These are phyloP conservation scores for Phialemoniopsis sp. DNA, from an alignment of 2,329 filamentous ascomycete species.

Conservation along the genomic window DNA sequence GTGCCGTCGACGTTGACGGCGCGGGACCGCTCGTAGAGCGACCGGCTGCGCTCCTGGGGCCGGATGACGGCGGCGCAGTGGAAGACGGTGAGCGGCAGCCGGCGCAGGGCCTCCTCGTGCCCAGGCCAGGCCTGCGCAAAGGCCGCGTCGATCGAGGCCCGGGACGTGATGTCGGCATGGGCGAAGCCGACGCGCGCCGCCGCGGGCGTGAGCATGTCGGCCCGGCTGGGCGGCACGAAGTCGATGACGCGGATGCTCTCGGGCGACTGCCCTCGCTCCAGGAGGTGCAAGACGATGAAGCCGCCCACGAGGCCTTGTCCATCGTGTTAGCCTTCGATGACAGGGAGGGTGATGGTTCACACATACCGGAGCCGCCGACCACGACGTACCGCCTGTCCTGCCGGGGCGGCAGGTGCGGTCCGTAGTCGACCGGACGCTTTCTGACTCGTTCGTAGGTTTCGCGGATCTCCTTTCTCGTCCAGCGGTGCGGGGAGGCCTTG, in stretches of 20 bases:
- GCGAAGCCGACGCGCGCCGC: constrained; percentile 34
- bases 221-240: constrained; percentile 35
- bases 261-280: constrained; percentile 46
- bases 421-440: no score
- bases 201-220: constrained; percentile 31
- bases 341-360: not conserved
- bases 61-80: constrained; percentile 53
- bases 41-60: constrained; percentile 39
- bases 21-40: constrained; percentile 38
- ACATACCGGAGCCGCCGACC: constrained; percentile 41
- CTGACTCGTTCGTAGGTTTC: no score
- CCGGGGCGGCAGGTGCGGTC: constrained; percentile 32
- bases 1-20: constrained; percentile 48
- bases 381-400: constrained; percentile 37
- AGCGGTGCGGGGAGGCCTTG: no score
- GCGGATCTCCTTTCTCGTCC: no score
- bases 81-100: constrained; percentile 49
- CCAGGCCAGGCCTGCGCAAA: constrained; percentile 43
- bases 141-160: constrained; percentile 33
- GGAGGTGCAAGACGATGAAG: constrained; percentile 48
- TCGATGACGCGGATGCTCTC: constrained; percentile 50
- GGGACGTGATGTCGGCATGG: constrained; percentile 45
- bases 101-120: constrained; percentile 26
- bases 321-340: not conserved
- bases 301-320: constrained; percentile 48